These are phyloP conservation scores for Pseudonitzschia multistriata DNA, from an alignment of 108 stramenopile genomes.

Conservation along the genomic window DNA sequence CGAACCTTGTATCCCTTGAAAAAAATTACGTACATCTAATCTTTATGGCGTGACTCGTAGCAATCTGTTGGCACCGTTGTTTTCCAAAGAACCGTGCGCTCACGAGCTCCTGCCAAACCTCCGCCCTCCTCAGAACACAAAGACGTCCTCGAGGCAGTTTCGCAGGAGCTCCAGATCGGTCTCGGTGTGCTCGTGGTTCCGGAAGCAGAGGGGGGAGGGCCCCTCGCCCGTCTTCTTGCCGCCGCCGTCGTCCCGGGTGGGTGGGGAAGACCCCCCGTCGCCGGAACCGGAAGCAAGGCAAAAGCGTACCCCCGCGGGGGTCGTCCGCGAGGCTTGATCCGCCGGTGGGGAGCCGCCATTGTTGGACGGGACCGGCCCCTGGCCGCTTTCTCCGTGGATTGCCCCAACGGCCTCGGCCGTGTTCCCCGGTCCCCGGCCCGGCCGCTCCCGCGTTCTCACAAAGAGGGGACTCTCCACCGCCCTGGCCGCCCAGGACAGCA, in stretches of 20 bases:
- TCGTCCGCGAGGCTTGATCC: not conserved
- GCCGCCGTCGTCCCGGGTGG: too few species aligned
- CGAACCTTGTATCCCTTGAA: too few species aligned
- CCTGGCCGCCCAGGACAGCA: constrained; percentile 6
- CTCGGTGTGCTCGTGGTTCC: not conserved
- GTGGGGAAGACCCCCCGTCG: too few species aligned
- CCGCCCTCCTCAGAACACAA: too few species aligned
- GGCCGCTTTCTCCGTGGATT: too few species aligned
- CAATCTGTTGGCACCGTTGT: too few species aligned
- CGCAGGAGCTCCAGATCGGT: constrained; percentile 33
- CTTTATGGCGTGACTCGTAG: too few species aligned
- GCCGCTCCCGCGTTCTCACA: not conserved
- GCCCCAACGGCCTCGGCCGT: too few species aligned
- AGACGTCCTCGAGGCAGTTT: constrained; percentile 46
- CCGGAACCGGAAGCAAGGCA: not conserved
- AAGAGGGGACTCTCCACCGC: constrained; percentile 4
- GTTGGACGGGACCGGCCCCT: not conserved
- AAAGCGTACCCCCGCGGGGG: not conserved
- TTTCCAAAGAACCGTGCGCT: too few species aligned
- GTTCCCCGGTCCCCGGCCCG: not conserved
- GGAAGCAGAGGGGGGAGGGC: not conserved
- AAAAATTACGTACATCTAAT: too few species aligned
- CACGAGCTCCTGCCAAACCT: too few species aligned
- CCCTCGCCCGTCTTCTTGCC: not conserved
- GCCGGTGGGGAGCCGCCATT: not conserved